A percentile compares a stretch with the other conserved stretches of the same genome.
Evolutionary conservation across 352 stramenopile species (phyloP).

Genomic region (Phytophthora colocasiae): DNA sequence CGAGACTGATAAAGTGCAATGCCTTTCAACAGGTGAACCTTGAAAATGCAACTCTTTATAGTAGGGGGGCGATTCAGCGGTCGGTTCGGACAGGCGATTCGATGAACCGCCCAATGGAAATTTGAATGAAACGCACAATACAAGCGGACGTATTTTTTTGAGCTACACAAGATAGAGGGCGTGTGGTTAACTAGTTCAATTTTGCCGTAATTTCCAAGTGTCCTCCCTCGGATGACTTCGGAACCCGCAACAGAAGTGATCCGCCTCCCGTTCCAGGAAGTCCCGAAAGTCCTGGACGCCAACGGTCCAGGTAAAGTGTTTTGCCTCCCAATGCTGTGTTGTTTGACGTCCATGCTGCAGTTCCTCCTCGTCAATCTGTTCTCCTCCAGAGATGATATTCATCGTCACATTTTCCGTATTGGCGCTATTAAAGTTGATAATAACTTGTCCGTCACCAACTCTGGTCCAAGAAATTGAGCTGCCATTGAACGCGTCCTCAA

Average conservation of each 20-base stretch:
- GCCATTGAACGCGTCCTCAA: slow-evolving; percentile 40
- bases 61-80: no score
- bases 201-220: neutral
- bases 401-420: neutral
- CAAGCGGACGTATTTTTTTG: no score
- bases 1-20: no score
- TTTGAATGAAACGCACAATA: no score
- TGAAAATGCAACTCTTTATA: no score
- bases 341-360: neutral
- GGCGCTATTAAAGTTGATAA: slow-evolving; percentile 26
- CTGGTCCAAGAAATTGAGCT: slow-evolving; percentile 40
- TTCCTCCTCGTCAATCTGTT: neutral
- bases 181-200: neutral
- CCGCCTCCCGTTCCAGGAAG: neutral
- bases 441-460: slow-evolving; percentile 26
- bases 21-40: no score
- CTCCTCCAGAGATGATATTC: neutral
- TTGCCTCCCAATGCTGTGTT: neutral
- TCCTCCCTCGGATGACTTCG: neutral
- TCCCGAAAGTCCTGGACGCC: neutral
- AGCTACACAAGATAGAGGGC: neutral
- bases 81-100: no score
- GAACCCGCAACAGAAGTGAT: neutral
- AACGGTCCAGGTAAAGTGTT: neutral
- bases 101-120: no score